These are phyloP conservation scores for Aspergillus haitiensis DNA, from an alignment of 495 filamentous ascomycete species.

Conservation along the genomic window DNA sequence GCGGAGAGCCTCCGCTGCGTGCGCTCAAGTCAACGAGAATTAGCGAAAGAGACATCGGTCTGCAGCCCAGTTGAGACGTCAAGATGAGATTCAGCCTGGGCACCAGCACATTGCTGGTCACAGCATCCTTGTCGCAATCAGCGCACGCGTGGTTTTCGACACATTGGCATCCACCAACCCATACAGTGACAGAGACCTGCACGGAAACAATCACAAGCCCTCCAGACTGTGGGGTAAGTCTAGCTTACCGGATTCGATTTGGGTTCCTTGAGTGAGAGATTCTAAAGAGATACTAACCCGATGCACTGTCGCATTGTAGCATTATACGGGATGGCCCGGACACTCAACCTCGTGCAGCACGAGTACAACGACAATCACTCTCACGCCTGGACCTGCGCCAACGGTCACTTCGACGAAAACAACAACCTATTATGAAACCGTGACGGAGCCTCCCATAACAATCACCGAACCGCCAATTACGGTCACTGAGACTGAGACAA, in stretches of 20 bases:
- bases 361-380: no score
- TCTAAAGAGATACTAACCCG: no score
- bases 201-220: not conserved
- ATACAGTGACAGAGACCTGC: not conserved
- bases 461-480: not conserved
- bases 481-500: not conserved
- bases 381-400: no score
- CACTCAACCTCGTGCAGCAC: no score
- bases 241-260: no score
- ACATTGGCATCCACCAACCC: no score
- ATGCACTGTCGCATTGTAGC: no score
- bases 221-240: not conserved
- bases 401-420: not conserved
- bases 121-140: not conserved
- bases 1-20: no score
- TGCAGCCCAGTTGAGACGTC: not conserved
- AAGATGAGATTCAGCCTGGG: not conserved
- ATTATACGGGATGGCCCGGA: no score
- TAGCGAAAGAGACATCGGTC: not conserved
- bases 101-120: not conserved
- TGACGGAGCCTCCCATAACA: not conserved
- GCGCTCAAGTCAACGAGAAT: not conserved
- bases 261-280: no score
- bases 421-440: not conserved
- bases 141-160: not conserved